Evolutionary conservation across 805 yeast genomes (phyloP).

Genomic region (Ogataea trehalophila): DNA sequence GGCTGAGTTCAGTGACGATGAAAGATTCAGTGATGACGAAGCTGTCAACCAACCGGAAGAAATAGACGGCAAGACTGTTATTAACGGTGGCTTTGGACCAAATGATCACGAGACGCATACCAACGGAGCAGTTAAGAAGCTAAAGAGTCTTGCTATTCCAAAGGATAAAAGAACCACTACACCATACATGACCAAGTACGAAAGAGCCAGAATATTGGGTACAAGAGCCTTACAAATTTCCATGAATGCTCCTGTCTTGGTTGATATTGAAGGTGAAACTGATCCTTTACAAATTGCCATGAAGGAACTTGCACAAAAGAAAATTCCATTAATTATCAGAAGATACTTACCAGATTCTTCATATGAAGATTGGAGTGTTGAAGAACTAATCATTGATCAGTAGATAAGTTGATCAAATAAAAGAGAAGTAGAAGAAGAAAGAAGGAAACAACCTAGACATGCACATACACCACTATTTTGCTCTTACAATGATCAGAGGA

Average conservation of each 20-base stretch:
- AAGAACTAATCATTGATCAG: conserved; percentile 85
- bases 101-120: conserved; percentile 38
- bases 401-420: conserved; percentile 3
- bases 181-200: conserved; percentile 98
- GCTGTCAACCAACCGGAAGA: conserved; percentile 32
- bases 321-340: conserved; percentile 92
- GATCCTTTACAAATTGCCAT: conserved; percentile 97
- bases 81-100: conserved; percentile 66
- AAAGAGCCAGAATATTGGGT: conserved; percentile 95
- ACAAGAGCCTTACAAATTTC: conserved; percentile 97
- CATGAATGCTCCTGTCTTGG: conserved; percentile 97
- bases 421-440: not conserved
- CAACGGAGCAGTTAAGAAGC: conserved; percentile 22
- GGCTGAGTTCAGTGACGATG: conserved; percentile 36
- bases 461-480: too few relatives aligned
- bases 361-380: conserved; percentile 98
- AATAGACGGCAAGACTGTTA: conserved; percentile 69
- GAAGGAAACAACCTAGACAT: not conserved
- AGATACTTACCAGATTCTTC: conserved; percentile 96
- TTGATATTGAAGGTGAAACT: conserved; percentile 97
- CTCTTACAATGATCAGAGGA: too few relatives aligned
- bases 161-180: conserved; percentile 88
- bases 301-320: conserved; percentile 92
- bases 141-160: conserved; percentile 62
- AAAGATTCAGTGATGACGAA: conserved; percentile 40